Base-by-base conservation (phyloP, 176 grass and related monocot species). In the Aegilops tauschii region DNA sequence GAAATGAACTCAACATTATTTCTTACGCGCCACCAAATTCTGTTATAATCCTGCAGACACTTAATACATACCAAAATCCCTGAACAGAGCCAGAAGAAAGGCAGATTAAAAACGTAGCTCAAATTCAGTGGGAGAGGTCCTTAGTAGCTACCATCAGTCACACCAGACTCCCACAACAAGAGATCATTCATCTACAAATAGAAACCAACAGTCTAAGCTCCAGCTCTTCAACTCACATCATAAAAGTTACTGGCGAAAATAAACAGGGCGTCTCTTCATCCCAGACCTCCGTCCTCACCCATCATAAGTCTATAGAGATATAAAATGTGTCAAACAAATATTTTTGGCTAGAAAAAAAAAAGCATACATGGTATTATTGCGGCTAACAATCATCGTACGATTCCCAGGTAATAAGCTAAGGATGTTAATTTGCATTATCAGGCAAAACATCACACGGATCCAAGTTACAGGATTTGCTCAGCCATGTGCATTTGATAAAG, bases 101-200 rank as follows among this genome's bases (percentile, higher is more conserved):
- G 13, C 45, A 20, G 31, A 80, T 65, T 64, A 66, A 47, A 50
- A 87, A 79, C 5, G 44, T 75, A 61, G 69, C 81, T 95, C 13
- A 62, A 89, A 83, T 84, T 88, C 71, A 88, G 75, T 35, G 5
- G 58, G 76, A 4, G 27, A 80, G 47, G 93, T 73, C 73, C 82
- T 67, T 61, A 86, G 81, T 70, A 86, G 89, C 84, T 91, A 87
- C 34, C 79, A 80, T 87, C 69, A 74, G 80, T 21, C 56, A 8
- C 7, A 59, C 7, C 87, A 80, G 73, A 28, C 87, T 89, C 77
- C 83, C 76, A 87, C 50, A 80, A 88, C 5, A 77, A 81, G 32
- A 91, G 83, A 74, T 95, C 91, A 95, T 95, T 91, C 94, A 95
- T 93, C 94, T 95, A 95, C 94, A 95, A 85, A 77, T 93, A 87